Conservation (phyloP, 2,329 filamentous ascomycete species). For the Aspergillus thermomutatus region DNA sequence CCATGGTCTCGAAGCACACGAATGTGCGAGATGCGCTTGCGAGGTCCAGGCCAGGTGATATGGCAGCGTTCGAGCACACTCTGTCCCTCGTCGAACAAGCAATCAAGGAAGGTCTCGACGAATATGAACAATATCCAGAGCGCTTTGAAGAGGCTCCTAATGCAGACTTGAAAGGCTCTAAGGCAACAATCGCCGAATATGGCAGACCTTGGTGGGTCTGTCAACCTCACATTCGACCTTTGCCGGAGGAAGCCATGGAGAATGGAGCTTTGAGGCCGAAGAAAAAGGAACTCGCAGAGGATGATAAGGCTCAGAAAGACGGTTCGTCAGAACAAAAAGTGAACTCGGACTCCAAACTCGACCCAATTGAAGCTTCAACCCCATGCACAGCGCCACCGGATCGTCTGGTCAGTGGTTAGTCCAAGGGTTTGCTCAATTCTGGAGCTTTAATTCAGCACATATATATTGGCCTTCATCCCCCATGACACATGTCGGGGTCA, state of each 20-base stretch:
- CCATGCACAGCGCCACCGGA: slow-evolving; percentile 21
- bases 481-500: neutral
- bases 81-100: slow-evolving; percentile 71
- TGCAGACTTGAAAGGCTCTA: slow-evolving; percentile 41
- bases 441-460: neutral
- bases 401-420: slow-evolving; percentile 28
- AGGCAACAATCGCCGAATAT: slow-evolving; percentile 66
- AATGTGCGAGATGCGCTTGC: slow-evolving; percentile 84
- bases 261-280: slow-evolving; percentile 73
- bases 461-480: neutral
- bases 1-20: slow-evolving; percentile 75
- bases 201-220: slow-evolving; percentile 85
- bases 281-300: slow-evolving; percentile 54
- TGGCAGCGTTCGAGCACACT: slow-evolving; percentile 73
- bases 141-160: slow-evolving; percentile 33
- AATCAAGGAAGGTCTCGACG: slow-evolving; percentile 68
- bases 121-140: slow-evolving; percentile 53
- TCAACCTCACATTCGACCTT: slow-evolving; percentile 79
- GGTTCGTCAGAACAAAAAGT: slow-evolving; percentile 3
- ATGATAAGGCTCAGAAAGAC: slow-evolving; percentile 13
- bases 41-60: slow-evolving; percentile 63
- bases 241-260: slow-evolving; percentile 82
- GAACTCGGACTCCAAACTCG: slow-evolving; percentile 10
- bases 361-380: slow-evolving; percentile 11
- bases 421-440: neutral